Percentiles rank a stretch among this genome's conserved stretches.
These are phyloP conservation scores for Marasmius tenuissimus DNA, from an alignment of 1,284 basidiomycete genomes.

Conservation along the genomic window DNA sequence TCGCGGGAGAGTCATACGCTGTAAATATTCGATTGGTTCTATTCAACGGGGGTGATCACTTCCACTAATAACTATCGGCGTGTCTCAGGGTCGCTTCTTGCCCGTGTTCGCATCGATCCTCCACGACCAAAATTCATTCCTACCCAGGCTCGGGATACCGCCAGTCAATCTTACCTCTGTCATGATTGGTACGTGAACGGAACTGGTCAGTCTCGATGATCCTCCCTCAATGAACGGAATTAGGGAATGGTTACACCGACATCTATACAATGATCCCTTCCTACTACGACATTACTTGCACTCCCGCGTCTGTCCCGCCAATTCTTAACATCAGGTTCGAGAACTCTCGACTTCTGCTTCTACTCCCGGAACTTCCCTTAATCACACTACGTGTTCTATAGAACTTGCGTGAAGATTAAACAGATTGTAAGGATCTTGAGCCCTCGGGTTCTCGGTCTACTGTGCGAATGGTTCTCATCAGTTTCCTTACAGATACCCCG, in stretches of 20 bases:
- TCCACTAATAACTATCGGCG: not conserved
- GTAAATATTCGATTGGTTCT: constrained; percentile 30
- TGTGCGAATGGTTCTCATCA: not conserved
- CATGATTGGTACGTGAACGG: constrained; percentile 66
- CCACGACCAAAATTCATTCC: constrained; percentile 72
- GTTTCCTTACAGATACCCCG: constrained; percentile 37
- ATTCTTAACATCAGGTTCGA: constrained; percentile 30
- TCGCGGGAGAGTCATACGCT: constrained; percentile 74
- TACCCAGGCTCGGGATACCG: constrained; percentile 58
- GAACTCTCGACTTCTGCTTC: constrained; percentile 19
- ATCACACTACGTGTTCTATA: constrained; percentile 8
- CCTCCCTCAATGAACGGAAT: too few relatives aligned
- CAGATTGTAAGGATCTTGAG: constrained; percentile 33
- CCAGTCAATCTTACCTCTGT: constrained; percentile 80
- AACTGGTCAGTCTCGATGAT: not conserved
- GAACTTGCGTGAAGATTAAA: constrained; percentile 50
- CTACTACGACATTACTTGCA: constrained; percentile 52
- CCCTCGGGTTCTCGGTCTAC: not conserved
- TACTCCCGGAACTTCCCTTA: not conserved
- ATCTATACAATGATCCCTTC: constrained; percentile 38
- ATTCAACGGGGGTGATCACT: not conserved
- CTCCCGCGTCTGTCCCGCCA: constrained; percentile 40
- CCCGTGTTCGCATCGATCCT: constrained; percentile 82
- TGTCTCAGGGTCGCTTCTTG: constrained; percentile 71
- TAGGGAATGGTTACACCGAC: constrained; percentile 62